These are phyloP conservation scores for Eremochloa ophiuroides DNA, from an alignment of 176 grass and related monocot genomes.

Conservation along the genomic window DNA sequence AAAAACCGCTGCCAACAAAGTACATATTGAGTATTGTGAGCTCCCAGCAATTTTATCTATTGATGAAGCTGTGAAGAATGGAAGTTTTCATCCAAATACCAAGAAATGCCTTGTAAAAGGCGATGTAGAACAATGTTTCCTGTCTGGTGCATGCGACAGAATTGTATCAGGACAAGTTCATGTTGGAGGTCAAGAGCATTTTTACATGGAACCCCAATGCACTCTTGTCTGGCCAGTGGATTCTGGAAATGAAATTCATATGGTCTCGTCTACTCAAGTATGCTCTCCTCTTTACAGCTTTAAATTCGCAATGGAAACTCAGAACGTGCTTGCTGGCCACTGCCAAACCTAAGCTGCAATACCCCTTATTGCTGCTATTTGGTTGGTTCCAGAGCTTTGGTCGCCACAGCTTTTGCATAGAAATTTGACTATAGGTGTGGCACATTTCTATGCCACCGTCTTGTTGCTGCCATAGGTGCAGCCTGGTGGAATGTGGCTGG, in stretches of 20 bases:
- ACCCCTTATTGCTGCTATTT: not conserved
- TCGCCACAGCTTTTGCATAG: not conserved
- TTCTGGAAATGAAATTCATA: slow-evolving; percentile 97
- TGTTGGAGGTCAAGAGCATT: slow-evolving; percentile 94
- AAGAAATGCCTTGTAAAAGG: slow-evolving; percentile 67
- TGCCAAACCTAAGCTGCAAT: not conserved
- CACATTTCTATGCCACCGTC: not conserved
- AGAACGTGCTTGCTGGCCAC: not conserved
- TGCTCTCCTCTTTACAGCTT: slow-evolving; percentile 26
- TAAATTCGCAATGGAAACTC: not conserved
- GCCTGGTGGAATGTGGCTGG: not conserved
- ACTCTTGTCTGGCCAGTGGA: slow-evolving; percentile 88
- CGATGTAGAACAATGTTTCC: slow-evolving; percentile 72
- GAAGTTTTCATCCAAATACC: slow-evolving; percentile 84
- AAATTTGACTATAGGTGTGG: not conserved
- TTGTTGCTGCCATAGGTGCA: not conserved
- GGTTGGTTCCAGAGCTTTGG: not conserved
- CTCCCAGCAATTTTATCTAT: slow-evolving; percentile 86
- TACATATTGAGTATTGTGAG: slow-evolving; percentile 73
- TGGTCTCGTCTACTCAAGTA: slow-evolving; percentile 98
- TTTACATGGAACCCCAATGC: slow-evolving; percentile 92
- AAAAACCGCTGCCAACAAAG: slow-evolving; percentile 75
- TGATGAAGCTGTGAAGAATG: slow-evolving; percentile 59
- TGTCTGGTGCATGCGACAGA: slow-evolving; percentile 54
- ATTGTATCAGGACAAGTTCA: slow-evolving; percentile 71